Conservation (phyloP, 345 rosid genomes). For the Cardamine resedifolia region DNA sequence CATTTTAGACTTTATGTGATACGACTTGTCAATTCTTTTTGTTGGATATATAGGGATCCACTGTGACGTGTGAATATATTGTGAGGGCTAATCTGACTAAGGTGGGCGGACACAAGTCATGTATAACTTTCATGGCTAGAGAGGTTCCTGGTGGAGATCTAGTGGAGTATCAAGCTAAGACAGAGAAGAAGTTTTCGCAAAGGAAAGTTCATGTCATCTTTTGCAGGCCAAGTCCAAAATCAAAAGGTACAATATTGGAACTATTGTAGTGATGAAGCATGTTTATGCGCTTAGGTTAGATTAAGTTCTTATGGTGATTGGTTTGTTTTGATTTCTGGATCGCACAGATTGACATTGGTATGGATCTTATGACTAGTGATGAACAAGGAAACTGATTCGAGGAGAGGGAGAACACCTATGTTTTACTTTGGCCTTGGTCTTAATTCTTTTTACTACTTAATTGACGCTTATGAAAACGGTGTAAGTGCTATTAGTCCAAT, state of each 20-base stretch:
- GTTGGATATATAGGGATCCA: neutral
- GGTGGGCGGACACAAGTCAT: neutral
- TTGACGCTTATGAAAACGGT: no score
- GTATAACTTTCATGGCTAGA: slow-evolving; percentile 28
- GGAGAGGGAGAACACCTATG: neutral
- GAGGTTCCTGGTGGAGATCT: slow-evolving; percentile 2
- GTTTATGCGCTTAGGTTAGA: no score
- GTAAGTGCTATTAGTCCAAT: no score
- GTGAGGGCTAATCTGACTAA: slow-evolving; percentile 7
- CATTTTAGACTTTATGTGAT: neutral
- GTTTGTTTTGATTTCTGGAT: neutral
- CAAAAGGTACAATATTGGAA: neutral
- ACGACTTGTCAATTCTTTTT: neutral
- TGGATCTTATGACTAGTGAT: no score
- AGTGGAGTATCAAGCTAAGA: slow-evolving; percentile 28
- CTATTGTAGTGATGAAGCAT: neutral
- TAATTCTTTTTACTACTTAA: no score
- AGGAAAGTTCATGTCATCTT: neutral
- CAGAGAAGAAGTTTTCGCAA: slow-evolving; percentile 20
- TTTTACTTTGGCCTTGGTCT: no score
- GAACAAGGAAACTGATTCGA: no score
- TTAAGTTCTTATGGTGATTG: neutral
- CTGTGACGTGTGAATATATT: neutral
- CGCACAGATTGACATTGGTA: no score
- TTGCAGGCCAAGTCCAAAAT: slow-evolving; percentile 22